Base-by-base conservation (phyloP, 1,284 basidiomycete species). In the Ustilago trichophora region DNA sequence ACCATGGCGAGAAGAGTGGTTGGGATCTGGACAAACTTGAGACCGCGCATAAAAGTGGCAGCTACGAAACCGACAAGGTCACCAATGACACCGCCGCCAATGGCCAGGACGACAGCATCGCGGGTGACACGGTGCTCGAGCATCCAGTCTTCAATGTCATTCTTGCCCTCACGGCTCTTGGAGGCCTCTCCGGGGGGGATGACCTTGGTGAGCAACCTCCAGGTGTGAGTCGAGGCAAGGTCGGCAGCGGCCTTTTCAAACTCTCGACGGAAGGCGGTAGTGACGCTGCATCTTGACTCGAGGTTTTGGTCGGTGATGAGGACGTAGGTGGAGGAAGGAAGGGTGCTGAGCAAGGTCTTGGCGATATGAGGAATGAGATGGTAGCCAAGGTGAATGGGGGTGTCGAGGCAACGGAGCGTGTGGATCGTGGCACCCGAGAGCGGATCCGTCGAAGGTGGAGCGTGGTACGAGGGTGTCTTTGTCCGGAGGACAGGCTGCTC, bases 1-100 rank as follows among this genome's bases (percentile, higher is more conserved):
- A 99, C 96, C 96, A 98, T 98, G 15, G 94, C 93, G 41, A 99
- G 86, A 3, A 99, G 85, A 0, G 93, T 97, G 0, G 96, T 98
- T 0, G 96, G 95, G 56, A 98, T 92, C 84, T 99, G 96, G 24
- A 93, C 90, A 82, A 96, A 92, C 63, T 90, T 90, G 37, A 98
- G 88, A 4, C 91, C 91, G 42, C 91, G 88, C 73, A 76, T 76
- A 41, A 76, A 76, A n/a, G 95, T 98, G 3, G 96, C 92, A 24
- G 95, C 91, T 44, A 97, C 93, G 77, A 97, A 98, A 34, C 95
- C 95, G 56, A 93, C 89, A 16, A 98, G 85, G 83, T 98, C 95
- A 25, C 83, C 96, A 70, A 98, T 92, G 62, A 98, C 95, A 46
- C 95, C 95, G 32, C 95, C 95, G 21, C 95, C 95, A 26, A 98